Base-by-base conservation (phyloP, 495 filamentous ascomycete genomes). In the Cercophora newfieldiana region DNA sequence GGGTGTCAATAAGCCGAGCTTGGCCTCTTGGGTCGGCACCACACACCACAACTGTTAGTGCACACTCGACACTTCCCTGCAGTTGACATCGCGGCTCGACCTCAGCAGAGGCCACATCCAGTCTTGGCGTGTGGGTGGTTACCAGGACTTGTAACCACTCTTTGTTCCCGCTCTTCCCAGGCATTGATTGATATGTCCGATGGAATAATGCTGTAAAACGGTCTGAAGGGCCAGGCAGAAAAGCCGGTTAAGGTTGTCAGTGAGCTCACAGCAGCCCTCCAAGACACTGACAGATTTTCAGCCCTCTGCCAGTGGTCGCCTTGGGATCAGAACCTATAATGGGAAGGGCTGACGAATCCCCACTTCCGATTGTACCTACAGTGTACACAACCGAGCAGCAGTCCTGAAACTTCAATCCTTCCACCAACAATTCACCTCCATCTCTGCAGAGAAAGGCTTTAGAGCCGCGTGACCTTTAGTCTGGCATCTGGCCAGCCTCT, bases 1-100 rank as follows among this genome's bases (percentile, higher is more conserved):
- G 58, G 37, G 64, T 26, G 50, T 64, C 64, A 69, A 71, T 69
- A 69, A 67, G 69, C 69, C 61, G 61, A 67, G 61, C 68, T 70
- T 57, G 64, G 65, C 61, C 63, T n/a, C 53, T 25, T 57, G 21
- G 54, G 54, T 30, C 26, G 25, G 54, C 54, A 57, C 54, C 54
- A 3, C n/a, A 53, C 54, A 50, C 57, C 60, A 37, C 14, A 51
- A 44, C 31, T 31, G 49, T 50, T 29, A 65, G 54, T 44, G 37
- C 37, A 44, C 30, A 50, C 53, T 26, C 62, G 30, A 18, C 19
- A 24, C 26, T 56, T 25, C 30, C 22, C 24, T 50, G 44, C 26
- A 44, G 37, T 31, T 58, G 63, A 25, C 44, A 60, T 60, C 58
- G 37, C 31, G 58, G 58, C 58, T 60, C 33, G 33, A 48, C 31